Evolutionary conservation across 2,329 filamentous ascomycete species (phyloP), one percentile per base, ranked within the genome.

Genomic region (Ceratocystis papillata): DNA sequence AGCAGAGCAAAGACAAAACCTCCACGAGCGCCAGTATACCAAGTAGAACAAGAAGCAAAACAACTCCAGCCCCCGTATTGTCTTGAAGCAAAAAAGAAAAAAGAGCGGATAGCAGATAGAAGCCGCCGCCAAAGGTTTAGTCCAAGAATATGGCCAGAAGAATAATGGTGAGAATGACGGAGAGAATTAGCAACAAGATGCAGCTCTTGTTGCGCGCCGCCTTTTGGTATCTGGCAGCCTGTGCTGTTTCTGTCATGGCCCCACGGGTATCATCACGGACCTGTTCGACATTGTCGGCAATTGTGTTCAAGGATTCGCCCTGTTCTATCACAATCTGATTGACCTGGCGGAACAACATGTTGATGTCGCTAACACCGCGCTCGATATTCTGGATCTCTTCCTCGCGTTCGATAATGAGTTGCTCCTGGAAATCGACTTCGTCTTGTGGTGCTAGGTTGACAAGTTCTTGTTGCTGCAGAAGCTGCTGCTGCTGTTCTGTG

Each of bases 351-450:
- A 99, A 99, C 55, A 99, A 82, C 73, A 97, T 94, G 72, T 99
- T 99, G 69, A 99, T 79, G 73, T 99, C 94, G 65, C 89, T 89
- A 5, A 99, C 94, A 65, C 89, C 91, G 76, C 96, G 92, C 78
- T 97, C 94, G 72, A 99, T 99, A 74, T 96, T 95, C 69, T 92
- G 87, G 70, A 99, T 99, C 78, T 99, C 94, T 67, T 90, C 86
- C 76, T 99, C 94, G 65, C 95, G 91, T 80, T 99, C 93, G 68
- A 95, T 87, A 73, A 99, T 99, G 67, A 99, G 80, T 17, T 88
- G 87, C 71, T 99, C 94, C 74, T 99, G 94, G 78, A 96, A 99
- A 74, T 99, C 93, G 55, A 99, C 94, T 73, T 99, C 95, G 71
- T 90, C 87, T 75, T 99, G 94, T 33, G 90, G 83, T 0, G 92